Base-by-base conservation (phyloP, 202 grass and related monocot genomes). In the Eragrostis tef region DNA sequence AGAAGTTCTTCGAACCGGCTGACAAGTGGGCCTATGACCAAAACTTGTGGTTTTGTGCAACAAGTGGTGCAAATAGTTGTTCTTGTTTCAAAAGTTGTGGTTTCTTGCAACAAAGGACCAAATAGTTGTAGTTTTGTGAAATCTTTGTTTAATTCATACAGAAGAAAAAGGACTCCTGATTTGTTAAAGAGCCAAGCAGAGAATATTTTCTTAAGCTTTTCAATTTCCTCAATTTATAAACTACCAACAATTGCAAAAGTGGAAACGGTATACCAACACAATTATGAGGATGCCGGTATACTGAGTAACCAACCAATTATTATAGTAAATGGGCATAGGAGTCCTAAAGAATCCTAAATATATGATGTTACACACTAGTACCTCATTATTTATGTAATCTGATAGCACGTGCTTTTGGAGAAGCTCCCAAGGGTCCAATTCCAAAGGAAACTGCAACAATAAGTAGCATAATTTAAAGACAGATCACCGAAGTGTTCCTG, bases 381-480 rank as follows among this genome's bases (percentile, higher is more conserved):
- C 94, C 94, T 94, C 88, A 78, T 91, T 93, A 78, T 89, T 88
- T 67, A 84, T 63, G 64, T 98, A 98, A 70, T 94, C 92, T 77
- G 94, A 94, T 15, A 98, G 86, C 29, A 91, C 81, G 75, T 94
- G 87, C 63, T 93, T 94, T 60, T 93, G 88, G 64, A 98, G 90
- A 86, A 89, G 82, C 84, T 82, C 88, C 94, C 94, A 98, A 44
- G 92, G 83, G 71, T 98, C 86, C 75, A 98, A 84, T 74, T 94
- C 94, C 71, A 98, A 83, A 73, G 94, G 94, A 70, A 94, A 94
- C 94, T 98, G 78, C 88, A 94, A 52, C 19, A 88, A 22, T 43
- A 87, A 78, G 31, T 69, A 74, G 64, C 77, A 75, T 54, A 50
- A 70, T 76, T 71, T 79, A 83, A 66, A 71, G 20, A 24, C 24